Conservation (phyloP, 2,329 filamentous ascomycete genomes). For the Diplodia corticola region DNA sequence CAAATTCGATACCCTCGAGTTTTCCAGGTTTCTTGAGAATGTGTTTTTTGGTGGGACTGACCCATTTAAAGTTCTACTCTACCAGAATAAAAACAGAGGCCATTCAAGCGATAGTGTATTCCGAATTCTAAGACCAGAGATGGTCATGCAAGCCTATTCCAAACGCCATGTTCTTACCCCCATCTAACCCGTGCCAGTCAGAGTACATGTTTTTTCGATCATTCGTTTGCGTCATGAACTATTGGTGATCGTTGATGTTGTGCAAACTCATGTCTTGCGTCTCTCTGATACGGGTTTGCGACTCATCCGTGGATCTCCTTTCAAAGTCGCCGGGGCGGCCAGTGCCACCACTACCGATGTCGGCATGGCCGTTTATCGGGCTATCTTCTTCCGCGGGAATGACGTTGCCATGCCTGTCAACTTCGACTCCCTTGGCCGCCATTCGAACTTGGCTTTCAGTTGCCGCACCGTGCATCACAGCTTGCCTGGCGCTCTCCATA, state of each 20-base stretch:
- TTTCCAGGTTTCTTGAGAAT: neutral
- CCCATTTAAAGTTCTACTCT: slow-evolving; percentile 12
- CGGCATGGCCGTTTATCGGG: slow-evolving; percentile 28
- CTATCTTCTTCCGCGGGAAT: slow-evolving; percentile 48
- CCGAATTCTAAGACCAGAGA: neutral
- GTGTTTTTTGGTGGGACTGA: slow-evolving; percentile 11
- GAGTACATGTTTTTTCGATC: neutral
- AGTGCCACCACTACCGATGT: slow-evolving; percentile 22
- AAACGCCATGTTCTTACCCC: neutral
- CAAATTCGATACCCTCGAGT: neutral
- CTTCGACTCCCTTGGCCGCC: slow-evolving; percentile 61
- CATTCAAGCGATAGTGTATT: slow-evolving; percentile 8
- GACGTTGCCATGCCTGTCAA: slow-evolving; percentile 58
- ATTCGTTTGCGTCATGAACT: neutral
- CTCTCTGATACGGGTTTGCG: slow-evolving; percentile 48
- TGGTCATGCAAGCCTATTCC: neutral
- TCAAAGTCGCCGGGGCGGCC: slow-evolving; percentile 27
- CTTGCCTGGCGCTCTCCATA: slow-evolving; percentile 63
- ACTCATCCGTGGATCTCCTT: slow-evolving; percentile 33
- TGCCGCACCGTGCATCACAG: slow-evolving; percentile 63
- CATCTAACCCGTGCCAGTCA: neutral
- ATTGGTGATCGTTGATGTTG: slow-evolving; percentile 49
- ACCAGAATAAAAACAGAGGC: neutral
- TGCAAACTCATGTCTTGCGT: slow-evolving; percentile 63
- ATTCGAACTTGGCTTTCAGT: slow-evolving; percentile 62